Percentiles rank a stretch among this genome's conserved stretches.
These are phyloP conservation scores for Mycosphaerelloides madeirae DNA, from an alignment of 2,329 filamentous ascomycete species.

Conservation along the genomic window DNA sequence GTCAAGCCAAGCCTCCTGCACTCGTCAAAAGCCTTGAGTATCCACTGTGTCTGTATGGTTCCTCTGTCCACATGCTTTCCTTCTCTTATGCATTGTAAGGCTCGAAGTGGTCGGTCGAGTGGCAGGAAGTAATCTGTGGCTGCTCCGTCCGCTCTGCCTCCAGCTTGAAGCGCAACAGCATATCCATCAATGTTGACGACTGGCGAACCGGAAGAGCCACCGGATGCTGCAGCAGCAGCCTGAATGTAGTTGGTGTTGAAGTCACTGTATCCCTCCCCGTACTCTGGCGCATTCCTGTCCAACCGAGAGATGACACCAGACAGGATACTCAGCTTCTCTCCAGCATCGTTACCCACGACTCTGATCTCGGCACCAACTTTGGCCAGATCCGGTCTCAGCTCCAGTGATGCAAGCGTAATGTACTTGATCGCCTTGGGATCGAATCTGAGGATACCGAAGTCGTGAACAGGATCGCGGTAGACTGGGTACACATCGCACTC, in stretches of 20 bases:
- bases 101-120: conserved; percentile 81
- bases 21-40: conserved; percentile 96
- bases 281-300: conserved; percentile 94
- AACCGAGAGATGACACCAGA: conserved; percentile 95
- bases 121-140: conserved; percentile 98
- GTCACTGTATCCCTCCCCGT: conserved; percentile 95
- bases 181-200: conserved; percentile 93
- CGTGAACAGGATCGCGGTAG: conserved; percentile 96
- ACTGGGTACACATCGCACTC: conserved; percentile 92
- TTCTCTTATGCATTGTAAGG: conserved; percentile 77
- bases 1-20: conserved; percentile 83
- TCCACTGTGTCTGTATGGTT: conserved; percentile 96
- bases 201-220: conserved; percentile 95
- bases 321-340: conserved; percentile 95
- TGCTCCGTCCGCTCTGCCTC: conserved; percentile 87
- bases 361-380: conserved; percentile 88
- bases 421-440: conserved; percentile 96
- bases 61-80: conserved; percentile 74
- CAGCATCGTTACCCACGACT: conserved; percentile 96
- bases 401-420: conserved; percentile 79
- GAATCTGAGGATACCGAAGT: conserved; percentile 95
- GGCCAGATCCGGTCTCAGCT: conserved; percentile 79
- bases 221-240: conserved; percentile 92
- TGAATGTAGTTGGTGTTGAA: conserved; percentile 98
- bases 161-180: conserved; percentile 88